Conservation (phyloP, 129 eudicot genomes). For the Flaveria linearis region DNA sequence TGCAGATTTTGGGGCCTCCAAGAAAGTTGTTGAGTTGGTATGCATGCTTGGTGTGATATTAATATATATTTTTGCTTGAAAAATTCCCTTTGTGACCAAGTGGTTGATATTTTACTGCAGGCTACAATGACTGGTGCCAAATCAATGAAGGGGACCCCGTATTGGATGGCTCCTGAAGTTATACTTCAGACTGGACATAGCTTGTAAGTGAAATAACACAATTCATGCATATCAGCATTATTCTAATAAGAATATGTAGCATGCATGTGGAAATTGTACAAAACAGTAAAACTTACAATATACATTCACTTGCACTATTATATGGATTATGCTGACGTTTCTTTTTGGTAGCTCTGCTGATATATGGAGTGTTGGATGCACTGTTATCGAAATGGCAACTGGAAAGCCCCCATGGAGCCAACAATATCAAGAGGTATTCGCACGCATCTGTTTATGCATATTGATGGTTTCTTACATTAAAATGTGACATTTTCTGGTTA, state of each 20-base stretch:
- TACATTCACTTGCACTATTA: neutral
- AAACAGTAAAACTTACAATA: neutral
- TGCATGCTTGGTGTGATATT: conserved; percentile 9
- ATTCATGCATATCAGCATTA: conserved; percentile 10
- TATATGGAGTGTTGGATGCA: conserved; percentile 99
- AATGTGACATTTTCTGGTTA: conserved; percentile 13
- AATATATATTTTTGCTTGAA: neutral
- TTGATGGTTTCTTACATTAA: conserved; percentile 3
- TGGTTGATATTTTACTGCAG: conserved; percentile 6
- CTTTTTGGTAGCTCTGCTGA: conserved; percentile 75
- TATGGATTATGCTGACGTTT: conserved; percentile 5
- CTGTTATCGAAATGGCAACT: conserved; percentile 98
- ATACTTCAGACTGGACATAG: conserved; percentile 15
- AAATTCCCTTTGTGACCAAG: neutral
- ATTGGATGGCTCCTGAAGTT: conserved; percentile 77
- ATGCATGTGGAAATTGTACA: conserved; percentile 1
- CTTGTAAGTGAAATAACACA: conserved; percentile 22
- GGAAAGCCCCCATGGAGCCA: conserved; percentile 99
- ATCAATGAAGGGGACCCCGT: conserved; percentile 31
- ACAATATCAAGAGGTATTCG: conserved; percentile 86
- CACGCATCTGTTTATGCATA: neutral
- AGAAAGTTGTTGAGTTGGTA: conserved; percentile 99
- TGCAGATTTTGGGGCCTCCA: conserved; percentile 99
- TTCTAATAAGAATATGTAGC: neutral
- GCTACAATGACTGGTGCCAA: conserved; percentile 19